These are phyloP conservation scores for Diatrype stigma DNA, from an alignment of 2,329 filamentous ascomycete genomes.

Conservation along the genomic window DNA sequence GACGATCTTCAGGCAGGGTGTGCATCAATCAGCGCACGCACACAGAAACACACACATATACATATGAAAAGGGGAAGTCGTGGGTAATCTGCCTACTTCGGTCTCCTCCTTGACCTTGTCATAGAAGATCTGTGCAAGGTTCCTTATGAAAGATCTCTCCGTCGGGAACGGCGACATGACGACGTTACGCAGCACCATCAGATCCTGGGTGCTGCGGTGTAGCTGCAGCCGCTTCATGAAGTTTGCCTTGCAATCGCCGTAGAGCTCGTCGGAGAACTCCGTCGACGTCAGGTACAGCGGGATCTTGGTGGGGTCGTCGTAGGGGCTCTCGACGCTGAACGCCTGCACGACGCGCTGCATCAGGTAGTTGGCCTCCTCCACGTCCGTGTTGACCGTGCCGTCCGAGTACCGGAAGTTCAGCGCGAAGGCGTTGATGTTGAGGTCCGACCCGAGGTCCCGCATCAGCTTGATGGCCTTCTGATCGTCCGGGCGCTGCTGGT, in stretches of 20 bases:
- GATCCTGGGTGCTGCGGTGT: slow-evolving; percentile 25
- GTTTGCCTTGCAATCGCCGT: slow-evolving; percentile 35
- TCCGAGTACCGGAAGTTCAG: slow-evolving; percentile 38
- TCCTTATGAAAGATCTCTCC: slow-evolving; percentile 34
- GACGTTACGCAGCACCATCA: slow-evolving; percentile 44
- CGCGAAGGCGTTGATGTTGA: slow-evolving; percentile 43
- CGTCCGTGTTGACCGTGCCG: slow-evolving; percentile 36
- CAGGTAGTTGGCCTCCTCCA: slow-evolving; percentile 45
- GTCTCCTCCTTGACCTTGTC: slow-evolving; percentile 26
- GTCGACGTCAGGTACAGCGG: slow-evolving; percentile 43
- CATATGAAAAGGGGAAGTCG: no score
- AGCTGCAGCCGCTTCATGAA: slow-evolving; percentile 40
- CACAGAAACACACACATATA: no score
- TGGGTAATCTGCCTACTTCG: no score
- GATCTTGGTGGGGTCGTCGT: slow-evolving; percentile 35
- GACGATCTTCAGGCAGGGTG: slow-evolving; percentile 15
- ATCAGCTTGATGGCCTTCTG: slow-evolving; percentile 35
- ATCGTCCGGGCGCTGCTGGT: slow-evolving; percentile 19
- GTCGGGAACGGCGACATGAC: slow-evolving; percentile 44
- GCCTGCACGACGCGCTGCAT: slow-evolving; percentile 39
- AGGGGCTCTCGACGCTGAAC: slow-evolving; percentile 36
- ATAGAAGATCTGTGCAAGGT: slow-evolving; percentile 30
- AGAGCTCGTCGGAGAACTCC: slow-evolving; percentile 34
- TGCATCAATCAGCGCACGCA: background rate
- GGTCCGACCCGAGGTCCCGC: slow-evolving; percentile 38